Base-by-base conservation (phyloP, 148 eudicot genomes). In the Camellia sinensis region DNA sequence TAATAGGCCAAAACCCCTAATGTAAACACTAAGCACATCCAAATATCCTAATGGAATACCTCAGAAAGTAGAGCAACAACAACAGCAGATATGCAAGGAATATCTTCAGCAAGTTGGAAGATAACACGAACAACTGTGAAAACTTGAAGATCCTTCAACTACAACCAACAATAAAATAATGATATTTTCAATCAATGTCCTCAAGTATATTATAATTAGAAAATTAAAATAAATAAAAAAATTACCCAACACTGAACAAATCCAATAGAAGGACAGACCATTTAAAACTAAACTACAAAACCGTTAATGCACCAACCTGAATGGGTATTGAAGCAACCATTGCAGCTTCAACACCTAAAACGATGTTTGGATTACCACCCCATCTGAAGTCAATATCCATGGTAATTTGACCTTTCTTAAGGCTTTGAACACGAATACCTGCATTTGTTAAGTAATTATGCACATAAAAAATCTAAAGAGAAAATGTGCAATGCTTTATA, bases 371-470 rank as follows among this genome's bases (percentile, higher is more conserved):
- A 80, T 96, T 91, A 75, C 99, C 99, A 76, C 99, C 99, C 99
- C 99, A 96, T 61, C 93, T 88, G 71, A 96, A 84, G 87, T 96
- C 98, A 76, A 96, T 90, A 80, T 96, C 99, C 99, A 96, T 93
- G 44, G 89, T 93, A 71, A 96, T 88, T 87, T 93, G 99, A 82
- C 94, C 87, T 84, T 91, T 82, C 86, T 93, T 89, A 73, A 92
- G 92, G 89, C 97, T 96, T 87, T 96, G 99, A 83, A 96, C 98
- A 85, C 97, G 97, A 71, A 96, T 92, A 74, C 99, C 99, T 96
- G 89, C 88, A 85, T 62, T 29, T 43, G 73, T 83, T 68, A 79
- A 67, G 60, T 43, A 43, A 65, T 78, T 77, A 62, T 56, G 74
- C 61, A 79, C 14, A 46, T 19, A 73, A 57, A 80, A 53, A 65